Percentiles rank a stretch among this genome's conserved stretches.
These are phyloP conservation scores for Debaryomyces castellii DNA, from an alignment of 805 yeast species.

Conservation along the genomic window DNA sequence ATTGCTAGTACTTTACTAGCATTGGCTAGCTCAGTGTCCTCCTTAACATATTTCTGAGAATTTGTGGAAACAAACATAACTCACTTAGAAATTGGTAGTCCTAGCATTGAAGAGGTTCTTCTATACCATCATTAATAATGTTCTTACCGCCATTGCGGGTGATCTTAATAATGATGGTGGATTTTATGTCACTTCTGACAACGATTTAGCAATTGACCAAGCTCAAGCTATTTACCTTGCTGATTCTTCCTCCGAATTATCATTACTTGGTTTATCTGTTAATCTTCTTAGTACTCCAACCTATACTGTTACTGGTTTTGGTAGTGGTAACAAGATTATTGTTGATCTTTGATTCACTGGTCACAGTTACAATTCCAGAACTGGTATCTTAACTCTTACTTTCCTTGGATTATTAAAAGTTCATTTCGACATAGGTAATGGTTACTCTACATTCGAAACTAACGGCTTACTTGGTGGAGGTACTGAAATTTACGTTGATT, in stretches of 20 bases:
- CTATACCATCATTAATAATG: constrained; percentile 26
- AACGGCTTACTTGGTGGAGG: background rate
- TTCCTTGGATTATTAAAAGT: background rate
- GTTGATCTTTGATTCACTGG: constrained; percentile 2
- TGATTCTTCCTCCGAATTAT: constrained; percentile 14
- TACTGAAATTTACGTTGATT: background rate
- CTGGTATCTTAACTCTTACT: constrained; percentile 23
- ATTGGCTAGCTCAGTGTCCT: background rate
- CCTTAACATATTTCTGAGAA: background rate
- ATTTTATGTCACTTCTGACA: constrained; percentile 18
- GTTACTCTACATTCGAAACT: constrained; percentile 4
- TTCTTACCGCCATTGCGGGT: constrained; percentile 21
- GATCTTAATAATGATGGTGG: constrained; percentile 19
- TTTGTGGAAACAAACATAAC: background rate
- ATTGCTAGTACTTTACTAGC: background rate
- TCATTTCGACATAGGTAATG: constrained; percentile 8
- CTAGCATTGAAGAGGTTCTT: constrained; percentile 19
- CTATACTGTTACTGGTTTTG: constrained; percentile 23
- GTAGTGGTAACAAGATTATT: constrained; percentile 22
- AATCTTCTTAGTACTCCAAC: constrained; percentile 11
- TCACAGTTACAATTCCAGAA: constrained; percentile 8
- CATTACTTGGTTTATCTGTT: constrained; percentile 12
- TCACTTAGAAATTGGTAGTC: constrained; percentile 15
- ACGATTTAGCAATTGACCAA: constrained; percentile 13
- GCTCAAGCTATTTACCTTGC: constrained; percentile 19